Evolutionary conservation across 148 eudicot genomes (phyloP), one percentile per base, ranked within the genome.

Genomic region (Diospyros lotus): DNA sequence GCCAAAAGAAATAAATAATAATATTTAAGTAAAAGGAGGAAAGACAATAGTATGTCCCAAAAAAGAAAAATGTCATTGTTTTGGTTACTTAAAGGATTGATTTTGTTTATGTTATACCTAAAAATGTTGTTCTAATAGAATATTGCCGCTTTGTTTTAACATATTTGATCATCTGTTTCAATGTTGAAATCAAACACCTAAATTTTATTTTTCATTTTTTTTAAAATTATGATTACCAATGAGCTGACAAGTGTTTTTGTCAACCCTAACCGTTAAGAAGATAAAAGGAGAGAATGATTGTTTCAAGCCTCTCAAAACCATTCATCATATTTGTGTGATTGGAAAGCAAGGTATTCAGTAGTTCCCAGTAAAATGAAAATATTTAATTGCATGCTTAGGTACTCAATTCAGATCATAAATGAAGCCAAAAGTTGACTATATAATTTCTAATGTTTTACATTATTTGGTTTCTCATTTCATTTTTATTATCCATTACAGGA

Each of bases 401-500:
- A 18, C 18, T 2, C 40, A 43, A 11, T 17, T 8, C n/a, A 58
- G 44, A 6, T 42, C 12, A n/a, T 55, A 40, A 39, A 40, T 73
- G 76, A 62, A 50, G 58, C 54, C 15, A 28, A 62, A 50, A 39
- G 5, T 56, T 60, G 67, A 14, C 58, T 68, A 14, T 15, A 11
- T 66, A 6, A 14, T 43, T 6, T 50, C 56, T 17, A 18, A 48
- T n/a, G 8, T 43, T 44, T 4, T 64, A 8, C n/a, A 17, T 65
- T 11, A 2, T 39, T 13, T 39, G 12, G 58, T 55, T 74, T 40
- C 68, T 4, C 46, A 58, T 6, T 64, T 53, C 58, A 41, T 54
- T 17, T 68, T 2, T 48, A 4, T 58, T 55, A 28, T 50, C 76
- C 42, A 17, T 68, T 59, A 28, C 88, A 92, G 98, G 89, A 87